Base-by-base conservation (phyloP, 768 basidiomycete species). In the Mycena polygramma region DNA sequence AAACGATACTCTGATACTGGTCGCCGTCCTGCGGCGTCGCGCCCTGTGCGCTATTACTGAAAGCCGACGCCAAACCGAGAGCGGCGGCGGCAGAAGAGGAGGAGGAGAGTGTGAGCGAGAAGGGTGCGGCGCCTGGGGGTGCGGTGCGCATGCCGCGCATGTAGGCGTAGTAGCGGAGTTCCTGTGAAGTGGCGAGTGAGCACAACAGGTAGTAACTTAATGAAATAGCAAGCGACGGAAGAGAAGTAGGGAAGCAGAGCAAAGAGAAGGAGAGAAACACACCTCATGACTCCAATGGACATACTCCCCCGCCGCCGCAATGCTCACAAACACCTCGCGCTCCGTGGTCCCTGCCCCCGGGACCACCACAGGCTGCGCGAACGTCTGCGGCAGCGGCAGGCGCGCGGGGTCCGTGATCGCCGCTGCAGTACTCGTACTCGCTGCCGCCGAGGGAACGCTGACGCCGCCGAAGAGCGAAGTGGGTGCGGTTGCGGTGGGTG, bases 101-200 rank as follows among this genome's bases (percentile, higher is more conserved):
- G 58, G 14, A 3, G 13, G 64, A 0, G n/a, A 53, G 24, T 15
- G 63, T 22, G 35, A 26, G 59, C 2, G 51, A 67, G 11, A 61
- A 39, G n/a, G 69, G 55, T 41, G 68, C 66, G 9, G 68, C 65
- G 15, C 60, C 60, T 2, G 69, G 63, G 37, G 74, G 74, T 0
- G 74, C 70, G 4, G 53, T 53, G 58, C 77, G 80, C 57, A 77
- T 75, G 15, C 80, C 79, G 22, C 74, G 52, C 14, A 36, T 57
- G 49, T 83, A 82, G 36, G 81, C 81, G 45, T 76, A 65, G 49
- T 43, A 66, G n/a, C 81, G 77, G 17, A 82, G 81, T 49, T 82
- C 81, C 82, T 82, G 75, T 36, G 3, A 30, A 57, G 14, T n/a
- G 51, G 9, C 14, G 24, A 14, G 52, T 41, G 7, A 52, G n/a